Evolutionary conservation across 2,329 filamentous ascomycete species (phyloP).

Genomic region (Parastagonospora nodorum): DNA sequence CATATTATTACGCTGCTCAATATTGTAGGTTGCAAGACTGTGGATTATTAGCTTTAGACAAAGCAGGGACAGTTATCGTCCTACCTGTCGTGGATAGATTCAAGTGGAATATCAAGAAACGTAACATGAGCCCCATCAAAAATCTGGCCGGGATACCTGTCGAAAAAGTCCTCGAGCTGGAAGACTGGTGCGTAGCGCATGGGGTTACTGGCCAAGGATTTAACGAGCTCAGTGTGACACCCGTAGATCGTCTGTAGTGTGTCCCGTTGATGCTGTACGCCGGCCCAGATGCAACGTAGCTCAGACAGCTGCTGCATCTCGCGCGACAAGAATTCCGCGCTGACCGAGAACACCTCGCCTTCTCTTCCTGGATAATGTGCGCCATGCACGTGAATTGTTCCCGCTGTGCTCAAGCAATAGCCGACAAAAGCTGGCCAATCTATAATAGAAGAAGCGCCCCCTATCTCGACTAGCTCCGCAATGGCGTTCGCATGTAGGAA

Average conservation of each 20-base stretch:
- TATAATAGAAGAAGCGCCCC: conserved; percentile 72
- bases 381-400: conserved; percentile 86
- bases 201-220: conserved; percentile 68
- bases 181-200: conserved; percentile 80
- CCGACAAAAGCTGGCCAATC: conserved; percentile 88
- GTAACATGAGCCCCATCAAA: conserved; percentile 79
- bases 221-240: conserved; percentile 81
- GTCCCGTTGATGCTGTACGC: conserved; percentile 78
- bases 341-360: conserved; percentile 67
- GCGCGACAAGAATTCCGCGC: conserved; percentile 71
- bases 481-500: conserved; percentile 88
- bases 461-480: conserved; percentile 79
- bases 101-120: conserved; percentile 68
- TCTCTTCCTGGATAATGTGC: conserved; percentile 73
- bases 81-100: conserved; percentile 64
- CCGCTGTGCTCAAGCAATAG: conserved; percentile 84
- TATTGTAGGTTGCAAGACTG: conserved; percentile 42
- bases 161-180: conserved; percentile 86
- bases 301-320: conserved; percentile 82
- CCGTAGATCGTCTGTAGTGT: conserved; percentile 77
- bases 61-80: background rate
- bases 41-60: conserved; percentile 13
- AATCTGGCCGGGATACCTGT: conserved; percentile 73
- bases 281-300: conserved; percentile 75
- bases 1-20: conserved; percentile 46